Evolutionary conservation across 2,329 filamentous ascomycete species (phyloP), one percentile per base, ranked within the genome.

Genomic region (Fusarium sp.): DNA sequence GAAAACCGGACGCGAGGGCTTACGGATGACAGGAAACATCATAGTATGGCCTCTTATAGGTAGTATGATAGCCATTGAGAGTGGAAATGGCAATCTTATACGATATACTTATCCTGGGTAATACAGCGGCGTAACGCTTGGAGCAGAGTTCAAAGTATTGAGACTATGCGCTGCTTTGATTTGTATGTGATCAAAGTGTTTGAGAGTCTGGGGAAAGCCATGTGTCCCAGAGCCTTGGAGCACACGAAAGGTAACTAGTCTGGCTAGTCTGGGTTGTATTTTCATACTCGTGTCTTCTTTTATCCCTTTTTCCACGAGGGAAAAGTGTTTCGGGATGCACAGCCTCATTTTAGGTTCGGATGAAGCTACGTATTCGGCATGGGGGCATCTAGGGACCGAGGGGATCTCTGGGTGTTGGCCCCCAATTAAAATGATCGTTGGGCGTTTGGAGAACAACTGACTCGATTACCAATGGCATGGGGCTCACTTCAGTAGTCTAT

Each of bases 281-380:
- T 14, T 34, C 30, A 4, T 14, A 17, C 30, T 34, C 12, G 15
- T n/a, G 17, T n/a, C 34, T 36, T 36, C 17, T 17, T 36, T 36
- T 8, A 36, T 9, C 34, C 15, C n/a, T 36, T 36, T 9, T 36
- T n/a, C 17, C 15, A 34, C 15, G 30, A 34, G 17, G 17, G 17
- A 34, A 46, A 44, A 45, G 56, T 62, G 58, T 62, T 26, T 47
- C 43, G 49, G 47, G 30, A 52, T 67, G 51, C 63, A 67, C 63
- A 67, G 63, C 63, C 63, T 32, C 28, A 32, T 39, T 30, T 56
- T 40, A 39, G 56, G 57, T 62, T 61, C 57, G 57, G 57, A 61
- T 23, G 57, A 62, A 62, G 48, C 52, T 44, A 64, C 59, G 60
- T 58, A 64, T 64, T 64, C 52, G 45, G 61, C 45, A 46, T 40